These are phyloP conservation scores for Beauveria sp. DNA, from an alignment of 2,329 filamentous ascomycete genomes.

Conservation along the genomic window DNA sequence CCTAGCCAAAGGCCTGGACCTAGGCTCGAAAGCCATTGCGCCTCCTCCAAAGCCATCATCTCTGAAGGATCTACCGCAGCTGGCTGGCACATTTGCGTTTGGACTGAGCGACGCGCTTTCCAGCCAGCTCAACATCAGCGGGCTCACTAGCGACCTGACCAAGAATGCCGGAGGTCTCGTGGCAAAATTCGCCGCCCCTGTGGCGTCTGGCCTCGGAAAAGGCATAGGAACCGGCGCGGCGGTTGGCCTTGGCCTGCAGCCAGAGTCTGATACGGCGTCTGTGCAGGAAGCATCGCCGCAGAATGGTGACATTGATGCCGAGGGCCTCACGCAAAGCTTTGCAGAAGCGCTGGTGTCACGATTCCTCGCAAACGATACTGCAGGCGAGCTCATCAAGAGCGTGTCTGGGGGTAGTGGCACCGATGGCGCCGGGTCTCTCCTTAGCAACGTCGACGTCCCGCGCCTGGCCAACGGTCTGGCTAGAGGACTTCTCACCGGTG, in stretches of 20 bases:
- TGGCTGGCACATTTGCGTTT: slow-evolving; percentile 18
- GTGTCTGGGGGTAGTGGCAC: not conserved
- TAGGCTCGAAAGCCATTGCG: slow-evolving; percentile 13
- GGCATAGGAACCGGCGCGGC: slow-evolving; percentile 20
- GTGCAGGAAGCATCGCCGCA: not conserved
- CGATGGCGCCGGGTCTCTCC: slow-evolving; percentile 5
- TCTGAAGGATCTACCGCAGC: slow-evolving; percentile 12
- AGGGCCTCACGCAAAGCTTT: slow-evolving; percentile 18
- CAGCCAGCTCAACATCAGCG: slow-evolving; percentile 14
- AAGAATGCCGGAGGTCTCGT: not conserved
- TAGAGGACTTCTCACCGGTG: slow-evolving; percentile 28
- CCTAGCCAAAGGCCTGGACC: slow-evolving; percentile 13
- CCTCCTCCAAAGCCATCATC: slow-evolving; percentile 3
- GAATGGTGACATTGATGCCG: slow-evolving; percentile 15
- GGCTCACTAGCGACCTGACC: slow-evolving; percentile 3
- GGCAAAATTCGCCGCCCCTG: slow-evolving; percentile 13
- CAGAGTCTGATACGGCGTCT: slow-evolving; percentile 9
- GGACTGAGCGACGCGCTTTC: slow-evolving; percentile 18
- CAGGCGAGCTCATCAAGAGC: slow-evolving; percentile 17
- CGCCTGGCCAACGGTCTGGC: slow-evolving; percentile 28
- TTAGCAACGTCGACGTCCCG: slow-evolving; percentile 17
- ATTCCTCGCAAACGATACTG: slow-evolving; percentile 26
- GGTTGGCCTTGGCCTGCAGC: slow-evolving; percentile 23
- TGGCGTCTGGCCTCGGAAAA: slow-evolving; percentile 22
- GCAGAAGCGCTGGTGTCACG: slow-evolving; percentile 23